These are phyloP conservation scores for Chloris gayana DNA, from an alignment of 176 grass and related monocot genomes.

Conservation along the genomic window DNA sequence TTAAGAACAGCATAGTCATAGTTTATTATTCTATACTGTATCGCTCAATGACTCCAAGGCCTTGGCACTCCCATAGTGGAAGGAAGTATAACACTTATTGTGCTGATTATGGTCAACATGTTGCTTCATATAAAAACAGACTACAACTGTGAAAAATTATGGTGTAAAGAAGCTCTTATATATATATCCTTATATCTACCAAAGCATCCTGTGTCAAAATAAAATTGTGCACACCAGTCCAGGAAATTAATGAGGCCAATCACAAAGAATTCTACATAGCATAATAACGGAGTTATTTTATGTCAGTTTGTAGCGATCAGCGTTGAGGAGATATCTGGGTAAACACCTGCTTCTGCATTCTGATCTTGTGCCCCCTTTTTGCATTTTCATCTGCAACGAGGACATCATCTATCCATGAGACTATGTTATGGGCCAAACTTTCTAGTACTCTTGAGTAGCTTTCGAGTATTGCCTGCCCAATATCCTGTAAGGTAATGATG, in stretches of 20 bases:
- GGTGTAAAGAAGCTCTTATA: background rate
- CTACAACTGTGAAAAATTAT: background rate
- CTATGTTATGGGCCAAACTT: slow-evolving; percentile 81
- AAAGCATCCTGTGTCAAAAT: slow-evolving; percentile 6
- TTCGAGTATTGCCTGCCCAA: slow-evolving; percentile 91
- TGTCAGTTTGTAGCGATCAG: slow-evolving; percentile 33
- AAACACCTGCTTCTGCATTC: slow-evolving; percentile 63
- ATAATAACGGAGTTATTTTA: slow-evolving; percentile 24
- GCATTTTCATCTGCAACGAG: slow-evolving; percentile 65
- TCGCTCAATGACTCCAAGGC: background rate
- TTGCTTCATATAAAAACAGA: background rate
- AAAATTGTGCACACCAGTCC: slow-evolving; percentile 6
- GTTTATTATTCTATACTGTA: background rate
- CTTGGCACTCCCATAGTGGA: background rate
- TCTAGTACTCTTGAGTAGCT: slow-evolving; percentile 95
- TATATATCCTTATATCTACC: slow-evolving; percentile 22
- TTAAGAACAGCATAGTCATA: background rate
- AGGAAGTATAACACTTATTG: background rate
- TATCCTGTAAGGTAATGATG: slow-evolving; percentile 55
- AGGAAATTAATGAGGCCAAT: slow-evolving; percentile 32
- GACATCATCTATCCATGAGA: slow-evolving; percentile 87
- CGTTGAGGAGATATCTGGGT: slow-evolving; percentile 46
- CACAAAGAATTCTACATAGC: background rate
- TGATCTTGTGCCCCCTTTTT: slow-evolving; percentile 52
- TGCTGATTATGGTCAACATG: background rate